Percentiles rank a stretch among this genome's conserved stretches.
phyloP scores from a whole-genome alignment of 2,329 filamentous ascomycete species.

The Coniochaeta sp. region DNA sequence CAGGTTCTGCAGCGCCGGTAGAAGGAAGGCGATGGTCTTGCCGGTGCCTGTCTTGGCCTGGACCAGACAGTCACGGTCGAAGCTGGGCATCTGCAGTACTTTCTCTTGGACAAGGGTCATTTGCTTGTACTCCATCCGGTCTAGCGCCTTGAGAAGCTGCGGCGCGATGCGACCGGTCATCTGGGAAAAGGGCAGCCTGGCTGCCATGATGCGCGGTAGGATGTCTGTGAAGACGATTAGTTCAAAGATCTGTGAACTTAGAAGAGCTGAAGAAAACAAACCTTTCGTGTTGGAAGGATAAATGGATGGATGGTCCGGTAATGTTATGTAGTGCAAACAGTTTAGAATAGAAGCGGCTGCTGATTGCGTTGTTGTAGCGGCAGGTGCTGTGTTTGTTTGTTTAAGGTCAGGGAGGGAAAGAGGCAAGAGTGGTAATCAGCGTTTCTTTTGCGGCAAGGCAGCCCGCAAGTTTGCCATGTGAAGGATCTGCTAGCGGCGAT shows the following conservation, averaged over 20 bases:
- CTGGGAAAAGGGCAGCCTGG: conserved; percentile 7
- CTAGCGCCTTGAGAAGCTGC: conserved; percentile 13
- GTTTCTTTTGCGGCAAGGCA: neutral
- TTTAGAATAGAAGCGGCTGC: too few species aligned
- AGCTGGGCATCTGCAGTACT: conserved; percentile 35
- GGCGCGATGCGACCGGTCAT: conserved; percentile 13
- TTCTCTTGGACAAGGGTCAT: conserved; percentile 51
- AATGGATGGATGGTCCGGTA: neutral
- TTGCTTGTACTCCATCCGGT: conserved; percentile 15
- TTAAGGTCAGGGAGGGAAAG: neutral
- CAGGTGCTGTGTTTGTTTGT: neutral
- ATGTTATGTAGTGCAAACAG: neutral
- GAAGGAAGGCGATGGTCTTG: conserved; percentile 76
- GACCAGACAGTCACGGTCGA: conserved; percentile 55
- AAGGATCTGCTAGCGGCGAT: neutral
- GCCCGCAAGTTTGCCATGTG: neutral
- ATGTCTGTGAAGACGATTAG: neutral
- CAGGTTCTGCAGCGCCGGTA: conserved; percentile 77
- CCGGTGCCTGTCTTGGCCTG: conserved; percentile 85
- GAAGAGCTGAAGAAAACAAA: neutral
- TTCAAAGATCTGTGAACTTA: neutral
- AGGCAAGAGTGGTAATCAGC: neutral
- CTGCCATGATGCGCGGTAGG: neutral
- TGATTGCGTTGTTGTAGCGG: neutral
- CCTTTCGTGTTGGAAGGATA: neutral